Conservation (phyloP, 352 stramenopile species). For the Globisporangium radiosum region DNA sequence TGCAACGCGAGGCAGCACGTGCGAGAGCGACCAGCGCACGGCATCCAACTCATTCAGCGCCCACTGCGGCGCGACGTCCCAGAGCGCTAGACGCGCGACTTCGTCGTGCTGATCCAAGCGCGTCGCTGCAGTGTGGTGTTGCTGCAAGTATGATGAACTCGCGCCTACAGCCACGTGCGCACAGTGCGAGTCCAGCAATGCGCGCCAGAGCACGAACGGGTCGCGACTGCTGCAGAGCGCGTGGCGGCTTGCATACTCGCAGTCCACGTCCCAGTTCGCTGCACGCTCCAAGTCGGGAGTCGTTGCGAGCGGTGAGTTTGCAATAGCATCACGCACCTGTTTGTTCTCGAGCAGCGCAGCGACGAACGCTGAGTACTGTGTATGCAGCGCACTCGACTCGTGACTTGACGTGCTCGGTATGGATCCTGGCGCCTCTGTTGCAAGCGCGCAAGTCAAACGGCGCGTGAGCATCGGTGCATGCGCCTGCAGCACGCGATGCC, state of each 20-base stretch:
- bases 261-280: slow-evolving; percentile 4
- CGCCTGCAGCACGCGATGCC: not conserved
- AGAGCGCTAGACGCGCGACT: slow-evolving; percentile 1
- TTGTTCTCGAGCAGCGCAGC: slow-evolving; percentile 4
- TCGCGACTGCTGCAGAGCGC: not conserved
- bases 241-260: not conserved
- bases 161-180: too few species aligned
- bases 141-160: too few species aligned
- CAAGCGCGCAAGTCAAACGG: not conserved
- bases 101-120: not conserved
- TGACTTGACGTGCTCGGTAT: not conserved
- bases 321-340: slow-evolving; percentile 2
- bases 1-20: not conserved
- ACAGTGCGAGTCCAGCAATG: not conserved
- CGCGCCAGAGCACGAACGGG: slow-evolving; percentile 12
- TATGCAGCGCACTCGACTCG: not conserved
- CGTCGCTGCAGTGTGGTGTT: not conserved
- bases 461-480: not conserved
- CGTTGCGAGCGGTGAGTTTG: slow-evolving; percentile 3
- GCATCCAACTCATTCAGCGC: not conserved
- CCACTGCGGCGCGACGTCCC: slow-evolving; percentile 8
- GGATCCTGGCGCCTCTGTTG: not conserved
- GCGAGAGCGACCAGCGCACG: not conserved
- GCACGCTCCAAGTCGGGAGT: slow-evolving; percentile 8
- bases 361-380: slow-evolving; percentile 1